Evolutionary conservation across 768 basidiomycete species (phyloP).

Genomic region (Naematelia aurantialba): DNA sequence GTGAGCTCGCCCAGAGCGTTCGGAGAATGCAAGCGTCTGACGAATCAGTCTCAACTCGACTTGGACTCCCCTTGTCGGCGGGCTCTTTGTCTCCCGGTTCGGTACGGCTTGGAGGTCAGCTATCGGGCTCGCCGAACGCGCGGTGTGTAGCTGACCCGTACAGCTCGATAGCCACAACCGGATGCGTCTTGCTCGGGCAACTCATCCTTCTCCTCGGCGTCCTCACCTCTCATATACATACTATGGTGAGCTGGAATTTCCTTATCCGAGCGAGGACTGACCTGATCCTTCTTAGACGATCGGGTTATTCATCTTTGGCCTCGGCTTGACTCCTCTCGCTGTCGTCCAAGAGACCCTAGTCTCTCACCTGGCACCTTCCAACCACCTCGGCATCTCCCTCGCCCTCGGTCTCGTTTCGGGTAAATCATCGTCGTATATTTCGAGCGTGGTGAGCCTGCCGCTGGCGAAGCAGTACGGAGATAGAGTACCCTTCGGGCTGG

Average conservation of each 20-base stretch:
- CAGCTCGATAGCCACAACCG: constrained; percentile 69
- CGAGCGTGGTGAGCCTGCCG: constrained; percentile 71
- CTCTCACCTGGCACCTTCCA: constrained; percentile 21
- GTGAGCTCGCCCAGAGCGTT: constrained; percentile 2
- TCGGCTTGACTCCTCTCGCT: constrained; percentile 73
- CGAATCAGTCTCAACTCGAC: constrained; percentile 60
- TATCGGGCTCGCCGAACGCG: not conserved
- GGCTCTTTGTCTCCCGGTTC: constrained; percentile 52
- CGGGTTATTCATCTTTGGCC: constrained; percentile 73
- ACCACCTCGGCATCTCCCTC: constrained; percentile 49
- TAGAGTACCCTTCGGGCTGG: constrained; percentile 21
- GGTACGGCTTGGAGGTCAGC: constrained; percentile 21
- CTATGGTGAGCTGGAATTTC: constrained; percentile 42
- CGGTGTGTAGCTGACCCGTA: not conserved
- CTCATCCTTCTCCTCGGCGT: constrained; percentile 54
- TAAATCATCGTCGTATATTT: constrained; percentile 71
- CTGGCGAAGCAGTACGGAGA: constrained; percentile 51
- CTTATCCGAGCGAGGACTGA: constrained; percentile 31
- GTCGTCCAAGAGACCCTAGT: constrained; percentile 63
- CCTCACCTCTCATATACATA: constrained; percentile 15
- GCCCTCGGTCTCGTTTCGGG: constrained; percentile 79
- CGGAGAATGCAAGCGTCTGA: not conserved
- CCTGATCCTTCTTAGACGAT: constrained; percentile 65
- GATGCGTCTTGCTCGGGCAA: constrained; percentile 69
- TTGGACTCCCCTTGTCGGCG: constrained; percentile 74